Percentiles rank a stretch among this genome's conserved stretches.
These are phyloP conservation scores for Lodderomyces pseudojiufengensis DNA, from an alignment of 1,139 yeast genomes.

Conservation along the genomic window DNA sequence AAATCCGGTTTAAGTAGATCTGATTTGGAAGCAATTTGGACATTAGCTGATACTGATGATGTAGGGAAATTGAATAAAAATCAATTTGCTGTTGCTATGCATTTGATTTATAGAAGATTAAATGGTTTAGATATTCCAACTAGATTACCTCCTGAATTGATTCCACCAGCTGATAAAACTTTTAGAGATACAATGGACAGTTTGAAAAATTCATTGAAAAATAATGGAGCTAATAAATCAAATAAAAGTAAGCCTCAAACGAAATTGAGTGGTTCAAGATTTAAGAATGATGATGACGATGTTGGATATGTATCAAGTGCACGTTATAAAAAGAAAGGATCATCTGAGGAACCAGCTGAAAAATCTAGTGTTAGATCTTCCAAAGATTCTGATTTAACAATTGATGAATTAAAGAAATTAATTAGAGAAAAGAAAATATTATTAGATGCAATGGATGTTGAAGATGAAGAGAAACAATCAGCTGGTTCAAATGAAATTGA, in stretches of 20 bases:
- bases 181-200: slow-evolving; percentile 43
- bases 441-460: slow-evolving; percentile 68
- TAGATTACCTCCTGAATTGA: slow-evolving; percentile 65
- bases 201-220: slow-evolving; percentile 42
- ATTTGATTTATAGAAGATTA: slow-evolving; percentile 68
- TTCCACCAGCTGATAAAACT: slow-evolving; percentile 76
- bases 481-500: slow-evolving; percentile 41
- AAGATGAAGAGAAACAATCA: slow-evolving; percentile 43
- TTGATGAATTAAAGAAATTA: slow-evolving; percentile 56
- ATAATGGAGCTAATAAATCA: slow-evolving; percentile 29
- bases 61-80: slow-evolving; percentile 72
- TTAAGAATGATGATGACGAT: slow-evolving; percentile 63
- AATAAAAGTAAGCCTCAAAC: slow-evolving; percentile 17
- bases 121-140: slow-evolving; percentile 74
- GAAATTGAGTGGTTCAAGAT: slow-evolving; percentile 54
- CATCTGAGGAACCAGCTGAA: slow-evolving; percentile 13
- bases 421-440: slow-evolving; percentile 68
- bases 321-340: slow-evolving; percentile 50
- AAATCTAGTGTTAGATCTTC: slow-evolving; percentile 20
- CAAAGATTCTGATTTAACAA: slow-evolving; percentile 29
- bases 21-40: slow-evolving; percentile 91
- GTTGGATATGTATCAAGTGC: slow-evolving; percentile 64
- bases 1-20: slow-evolving; percentile 84
- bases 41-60: slow-evolving; percentile 65
- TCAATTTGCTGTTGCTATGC: slow-evolving; percentile 83